phyloP scores from a whole-genome alignment of 306 rosid species.

The Aeschynomene evenia region DNA sequence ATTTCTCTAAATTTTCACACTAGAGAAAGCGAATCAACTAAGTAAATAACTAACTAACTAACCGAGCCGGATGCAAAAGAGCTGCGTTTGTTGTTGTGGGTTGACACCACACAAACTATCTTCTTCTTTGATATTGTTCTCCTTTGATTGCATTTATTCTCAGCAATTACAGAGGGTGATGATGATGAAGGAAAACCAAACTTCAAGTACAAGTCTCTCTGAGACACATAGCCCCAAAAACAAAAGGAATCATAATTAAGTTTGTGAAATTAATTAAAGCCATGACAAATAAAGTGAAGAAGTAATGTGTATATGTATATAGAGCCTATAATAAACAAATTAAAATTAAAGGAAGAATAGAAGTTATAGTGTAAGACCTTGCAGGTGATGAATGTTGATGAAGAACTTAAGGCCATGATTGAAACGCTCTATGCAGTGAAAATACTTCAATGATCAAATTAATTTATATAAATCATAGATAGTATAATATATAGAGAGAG shows the following conservation, averaged over 20 bases:
- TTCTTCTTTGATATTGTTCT: constrained; percentile 44
- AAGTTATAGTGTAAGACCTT: constrained; percentile 22
- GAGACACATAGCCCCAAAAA: constrained; percentile 13
- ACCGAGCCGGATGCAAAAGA: constrained; percentile 68
- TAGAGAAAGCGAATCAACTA: not conserved
- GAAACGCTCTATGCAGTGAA: not conserved
- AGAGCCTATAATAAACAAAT: not conserved
- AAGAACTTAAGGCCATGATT: constrained; percentile 30
- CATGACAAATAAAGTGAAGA: too few species aligned
- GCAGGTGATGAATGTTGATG: constrained; percentile 27
- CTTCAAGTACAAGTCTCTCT: constrained; percentile 49
- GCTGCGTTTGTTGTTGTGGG: constrained; percentile 55
- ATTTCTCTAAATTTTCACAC: too few species aligned
- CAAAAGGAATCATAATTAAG: not conserved
- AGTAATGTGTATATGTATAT: too few species aligned
- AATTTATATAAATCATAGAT: not conserved
- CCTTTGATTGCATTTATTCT: constrained; percentile 42
- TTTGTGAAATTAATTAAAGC: not conserved
- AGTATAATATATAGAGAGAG: not conserved
- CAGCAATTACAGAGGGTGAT: constrained; percentile 12
- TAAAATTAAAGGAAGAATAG: not conserved
- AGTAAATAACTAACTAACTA: not conserved
- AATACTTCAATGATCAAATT: not conserved
- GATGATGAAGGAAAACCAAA: constrained; percentile 37
- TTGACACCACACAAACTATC: constrained; percentile 53